Base-by-base conservation (phyloP, 495 filamentous ascomycete genomes). In the Durotheca rogersii region DNA sequence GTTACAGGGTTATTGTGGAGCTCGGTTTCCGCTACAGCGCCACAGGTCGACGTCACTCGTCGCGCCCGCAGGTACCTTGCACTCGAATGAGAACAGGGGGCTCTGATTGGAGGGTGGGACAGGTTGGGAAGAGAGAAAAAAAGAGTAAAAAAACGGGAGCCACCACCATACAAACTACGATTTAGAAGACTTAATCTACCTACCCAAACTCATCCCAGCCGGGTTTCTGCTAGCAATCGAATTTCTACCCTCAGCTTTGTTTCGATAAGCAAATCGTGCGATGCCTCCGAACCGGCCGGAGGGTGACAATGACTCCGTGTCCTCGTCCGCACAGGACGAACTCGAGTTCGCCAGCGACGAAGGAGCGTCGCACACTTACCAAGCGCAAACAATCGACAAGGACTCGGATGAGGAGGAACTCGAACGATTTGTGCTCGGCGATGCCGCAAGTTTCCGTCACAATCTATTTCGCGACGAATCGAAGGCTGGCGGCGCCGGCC, bases 341-440 rank as follows among this genome's bases (percentile, higher is more conserved):
- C 53, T 49, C 21, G 59, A 51, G 9, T 48, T 40, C 17, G 41
- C 48, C 10, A 59, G 53, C 31, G 59, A 65, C 30, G 55, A 62
- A 44, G 64, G 58, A 45, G 35, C 30, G 17, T 39, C 38, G 57
- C 23, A 67, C 36, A 56, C 41, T 6, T 58, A 39, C 29, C 53
- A 51, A 47, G 30, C 58, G 33, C 54, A 51, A 29, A 58, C 42
- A 17, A 56, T 73, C 11, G 83, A 85, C 33, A 92, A 90, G 65
- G 89, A 94, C 58, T 82, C 78, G 41, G 81, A 84, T 23, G 92
- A 97, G 63, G 78, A 81, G 59, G 89, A 89, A 65, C 79, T 97
- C 11, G 90, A 95, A 70, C 78, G 80, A 50, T 74, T 95, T 49
- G 85, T 97, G 1, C 87, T 97, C 39, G 92, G 92, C 20, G 87